Base-by-base conservation (phyloP, 2,329 filamentous ascomycete species). In the Plenodomus biglobosus region DNA sequence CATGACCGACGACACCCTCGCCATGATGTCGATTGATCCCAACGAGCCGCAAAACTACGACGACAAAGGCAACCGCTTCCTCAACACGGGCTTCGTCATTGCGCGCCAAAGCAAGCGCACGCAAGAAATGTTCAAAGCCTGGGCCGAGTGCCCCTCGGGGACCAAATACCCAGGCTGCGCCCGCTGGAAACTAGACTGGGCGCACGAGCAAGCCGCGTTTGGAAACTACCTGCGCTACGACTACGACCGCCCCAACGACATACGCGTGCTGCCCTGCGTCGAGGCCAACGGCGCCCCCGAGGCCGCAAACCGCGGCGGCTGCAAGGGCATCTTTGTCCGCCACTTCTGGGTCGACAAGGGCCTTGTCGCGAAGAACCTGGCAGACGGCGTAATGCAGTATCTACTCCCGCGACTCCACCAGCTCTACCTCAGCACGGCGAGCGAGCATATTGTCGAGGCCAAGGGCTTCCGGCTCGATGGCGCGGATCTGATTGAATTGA, bases 21-120 rank as follows among this genome's bases (percentile, higher is more conserved):
- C 78, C 44, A 74, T 77, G 46, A 74, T 78, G 69, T 72, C 77
- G 32, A 66, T 74, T 46, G 77, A 79, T 42, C 75, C 76, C 6
- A 66, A 75, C 50, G 63, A 66, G 43, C 59, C 67, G 42, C 65
- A 70, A 22, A 76, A 78, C 59, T 72, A 70, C 53, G 76, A 79
- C 53, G 61, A 56, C 16, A 64, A 67, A 46, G 72, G 73, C 44
- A 68, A 69, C 21, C 66, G 69, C 22, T 69, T 74, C 40, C 65
- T 76, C 10, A 78, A 78, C 50, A 76, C 73, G 3, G 75, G 75
- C 5, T 76, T 76, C 49, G 63, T 77, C 45, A 71, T 77, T 45
- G 73, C 73, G 1, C 73, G 75, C 48, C 62, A 69, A 48, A 72
- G 65, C 58, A 58, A 65, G 46, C 58, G 67, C 37, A 71, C 70